Evolutionary conservation across 2,329 filamentous ascomycete species (phyloP), one percentile per base, ranked within the genome.

Genomic region (Neonectria punicea): DNA sequence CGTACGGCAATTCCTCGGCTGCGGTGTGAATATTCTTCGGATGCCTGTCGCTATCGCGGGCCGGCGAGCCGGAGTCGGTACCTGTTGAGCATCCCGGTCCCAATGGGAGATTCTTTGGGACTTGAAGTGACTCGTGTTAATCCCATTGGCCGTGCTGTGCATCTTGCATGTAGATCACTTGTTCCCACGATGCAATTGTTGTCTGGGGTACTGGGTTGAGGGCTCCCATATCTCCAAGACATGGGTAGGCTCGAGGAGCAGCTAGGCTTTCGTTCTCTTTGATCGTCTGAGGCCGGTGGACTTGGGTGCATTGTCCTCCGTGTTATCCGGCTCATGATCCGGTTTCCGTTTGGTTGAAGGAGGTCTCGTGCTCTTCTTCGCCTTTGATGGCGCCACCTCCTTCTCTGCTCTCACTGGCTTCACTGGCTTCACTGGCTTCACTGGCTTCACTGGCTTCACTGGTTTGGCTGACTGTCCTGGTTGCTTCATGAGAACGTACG

Each of bases 401-500:
- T 66, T 49, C 22, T 63, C 47, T 22, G 50, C 0, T 28, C 22
- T 60, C 20, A 4, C 49, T 20, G 53, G 1, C 30, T 36, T 62
- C 20, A 3, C 49, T 30, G 13, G 44, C 16, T 36, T 60, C 20
- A 4, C 49, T 20, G 53, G 1, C 30, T 36, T 62, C 20, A 3
- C 49, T 30, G 13, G 44, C 16, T 60, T 60, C 20, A 4, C 49
- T 22, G 53, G 1, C 49, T 36, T 62, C 20, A 4, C 49, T 30
- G 13, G 44, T 16, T 60, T 20, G 2, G 9, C 58, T 39, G 61
- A 30, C 36, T 61, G 50, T 34, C 71, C 66, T 4, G 69, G 47
- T 28, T 79, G 73, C 70, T 80, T 88, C 74, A 92, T 86, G 54
- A 92, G 75, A 10, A 92, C 90, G 74, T 89, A 93, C 2, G 91